Base-by-base conservation (phyloP, 2,329 filamentous ascomycete genomes). In the Colletotrichum cuscutae region DNA sequence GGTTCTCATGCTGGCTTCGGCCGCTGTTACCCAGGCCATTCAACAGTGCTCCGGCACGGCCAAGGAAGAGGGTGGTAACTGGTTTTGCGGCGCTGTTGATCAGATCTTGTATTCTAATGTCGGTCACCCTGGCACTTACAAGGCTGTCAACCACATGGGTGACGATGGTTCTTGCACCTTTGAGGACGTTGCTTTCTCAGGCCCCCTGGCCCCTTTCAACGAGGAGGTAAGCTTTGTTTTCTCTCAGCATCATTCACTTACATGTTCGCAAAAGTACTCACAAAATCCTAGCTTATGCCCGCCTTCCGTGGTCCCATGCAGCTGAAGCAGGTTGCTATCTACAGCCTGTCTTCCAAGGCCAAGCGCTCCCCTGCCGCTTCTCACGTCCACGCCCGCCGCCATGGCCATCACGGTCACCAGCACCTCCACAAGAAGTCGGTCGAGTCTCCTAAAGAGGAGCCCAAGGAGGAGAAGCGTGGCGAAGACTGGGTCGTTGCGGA, bases 271-370 rank as follows among this genome's bases (percentile, higher is more conserved):
- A 8, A 28, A 4, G 8, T 69, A 35, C 65, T 72, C 5, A 57
- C 35, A 53, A 54, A 11, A 35, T 28, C 13, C 0, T 72, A 94
- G 92, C 85, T 95, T 35, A 94, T 92, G 1, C 81, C 94, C 74
- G 91, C 94, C 80, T 86, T 95, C 78, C 91, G 93, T 76, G 94
- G 93, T 3, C 93, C 93, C 1, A 80, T 94, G 76, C 83, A 88
- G 52, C 79, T 95, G 37, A 90, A 90, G 78, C 88, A 93, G 76
- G 86, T 95, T 67, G 93, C 92, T 12, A 90, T 91, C 67, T 95
- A 95, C 81, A 87, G 85, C 58, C 87, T 89, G n/a, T 84, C 84
- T 26, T 75, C 79, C 28, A 78, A 75, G 46, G 76, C 77, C 60
- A 78, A 80, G 77, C 80, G 80, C 61, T 76, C 76, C 24, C 72